Evolutionary conservation across 257 asterid species (phyloP).

Genomic region (Striga asiatica): DNA sequence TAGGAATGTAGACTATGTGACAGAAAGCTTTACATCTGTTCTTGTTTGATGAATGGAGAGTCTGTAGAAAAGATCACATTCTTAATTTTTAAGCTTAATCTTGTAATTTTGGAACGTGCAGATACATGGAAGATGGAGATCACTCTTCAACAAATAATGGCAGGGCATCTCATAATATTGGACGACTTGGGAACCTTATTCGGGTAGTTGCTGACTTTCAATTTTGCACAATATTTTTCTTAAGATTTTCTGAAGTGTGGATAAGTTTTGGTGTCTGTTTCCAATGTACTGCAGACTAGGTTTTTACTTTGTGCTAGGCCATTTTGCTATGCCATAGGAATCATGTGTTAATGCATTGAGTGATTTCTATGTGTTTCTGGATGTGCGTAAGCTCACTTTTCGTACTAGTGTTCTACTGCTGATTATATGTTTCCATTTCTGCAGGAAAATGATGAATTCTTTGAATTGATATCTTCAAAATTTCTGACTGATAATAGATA

Average conservation of each 20-base stretch:
- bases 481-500: conserved; percentile 61
- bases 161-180: conserved; percentile 77
- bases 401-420: background rate
- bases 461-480: conserved; percentile 70
- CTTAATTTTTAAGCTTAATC: too few species aligned
- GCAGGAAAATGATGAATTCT: conserved; percentile 95
- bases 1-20: too few species aligned
- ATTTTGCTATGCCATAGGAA: conserved; percentile 1
- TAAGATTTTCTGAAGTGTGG: conserved; percentile 2
- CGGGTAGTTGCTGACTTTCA: conserved; percentile 37
- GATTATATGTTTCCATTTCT: conserved; percentile 17
- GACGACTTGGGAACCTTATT: conserved; percentile 83
- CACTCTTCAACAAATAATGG: conserved; percentile 55
- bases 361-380: conserved; percentile 11
- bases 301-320: conserved; percentile 2
- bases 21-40: too few species aligned
- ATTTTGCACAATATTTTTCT: conserved; percentile 8
- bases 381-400: background rate
- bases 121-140: conserved; percentile 72
- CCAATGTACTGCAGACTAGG: background rate
- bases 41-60: too few species aligned
- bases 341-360: background rate
- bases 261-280: background rate
- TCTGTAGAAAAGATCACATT: too few species aligned
- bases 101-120: conserved; percentile 21